Conservation (phyloP, 306 rosid genomes). For the Vicia villosa region DNA sequence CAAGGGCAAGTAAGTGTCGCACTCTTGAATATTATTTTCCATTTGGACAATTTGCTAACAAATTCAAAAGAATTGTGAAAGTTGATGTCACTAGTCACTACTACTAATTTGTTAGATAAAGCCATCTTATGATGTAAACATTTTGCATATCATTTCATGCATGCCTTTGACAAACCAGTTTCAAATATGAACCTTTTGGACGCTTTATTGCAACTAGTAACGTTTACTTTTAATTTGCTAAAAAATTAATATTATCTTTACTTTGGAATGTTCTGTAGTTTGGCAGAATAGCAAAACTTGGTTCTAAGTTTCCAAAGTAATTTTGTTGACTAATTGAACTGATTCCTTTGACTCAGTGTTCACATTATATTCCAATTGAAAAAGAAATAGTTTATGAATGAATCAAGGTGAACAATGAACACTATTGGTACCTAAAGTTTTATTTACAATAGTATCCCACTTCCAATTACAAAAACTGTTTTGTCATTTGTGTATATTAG, state of each 20-base stretch:
- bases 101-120: neutral
- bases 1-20: neutral
- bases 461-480: no score
- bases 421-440: no score
- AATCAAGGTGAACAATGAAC: no score
- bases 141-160: neutral
- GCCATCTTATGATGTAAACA: neutral
- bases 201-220: neutral
- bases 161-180: slow-evolving; percentile 17
- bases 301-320: slow-evolving; percentile 17
- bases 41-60: neutral
- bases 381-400: neutral
- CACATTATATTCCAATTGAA: slow-evolving; percentile 52
- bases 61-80: neutral
- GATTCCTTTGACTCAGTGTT: slow-evolving; percentile 48
- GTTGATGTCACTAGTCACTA: no score
- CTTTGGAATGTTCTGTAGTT: slow-evolving; percentile 54
- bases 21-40: neutral
- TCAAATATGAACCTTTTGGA: slow-evolving; percentile 52
- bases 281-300: slow-evolving; percentile 55
- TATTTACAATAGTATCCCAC: no score
- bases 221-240: slow-evolving; percentile 13
- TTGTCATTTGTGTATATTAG: no score
- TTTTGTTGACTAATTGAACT: slow-evolving; percentile 46
- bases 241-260: neutral